These are phyloP conservation scores for Oryza brachyantha DNA, from an alignment of 176 grass and related monocot genomes.

Conservation along the genomic window DNA sequence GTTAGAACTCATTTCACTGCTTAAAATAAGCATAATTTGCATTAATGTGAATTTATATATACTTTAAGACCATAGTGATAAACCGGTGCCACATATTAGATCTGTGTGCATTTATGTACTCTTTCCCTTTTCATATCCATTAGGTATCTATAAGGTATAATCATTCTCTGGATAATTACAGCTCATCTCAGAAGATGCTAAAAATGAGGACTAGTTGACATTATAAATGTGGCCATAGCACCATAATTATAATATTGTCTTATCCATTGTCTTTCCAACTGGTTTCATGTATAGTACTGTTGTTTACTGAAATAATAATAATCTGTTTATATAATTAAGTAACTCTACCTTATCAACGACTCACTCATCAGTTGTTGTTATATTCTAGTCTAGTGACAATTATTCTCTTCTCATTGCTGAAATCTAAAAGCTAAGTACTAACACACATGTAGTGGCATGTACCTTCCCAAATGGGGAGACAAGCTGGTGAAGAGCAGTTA, in stretches of 20 bases:
- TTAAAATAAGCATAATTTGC: background rate
- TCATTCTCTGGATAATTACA: background rate
- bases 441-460: conserved; percentile 15
- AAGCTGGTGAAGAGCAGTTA: conserved; percentile 95
- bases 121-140: background rate
- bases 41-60: background rate
- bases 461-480: conserved; percentile 99
- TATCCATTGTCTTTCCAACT: background rate
- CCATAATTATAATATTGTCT: background rate
- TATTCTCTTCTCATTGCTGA: background rate
- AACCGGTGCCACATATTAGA: background rate
- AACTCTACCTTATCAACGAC: background rate
- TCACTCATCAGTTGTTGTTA: background rate
- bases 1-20: background rate
- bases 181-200: background rate
- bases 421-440: background rate
- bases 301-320: background rate
- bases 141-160: background rate
- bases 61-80: background rate
- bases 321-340: background rate
- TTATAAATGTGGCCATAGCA: background rate
- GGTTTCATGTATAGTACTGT: background rate
- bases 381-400: background rate
- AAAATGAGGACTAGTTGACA: background rate
- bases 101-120: background rate